Evolutionary conservation across 805 yeast genomes (phyloP).

Genomic region (Spathaspora arborariae): DNA sequence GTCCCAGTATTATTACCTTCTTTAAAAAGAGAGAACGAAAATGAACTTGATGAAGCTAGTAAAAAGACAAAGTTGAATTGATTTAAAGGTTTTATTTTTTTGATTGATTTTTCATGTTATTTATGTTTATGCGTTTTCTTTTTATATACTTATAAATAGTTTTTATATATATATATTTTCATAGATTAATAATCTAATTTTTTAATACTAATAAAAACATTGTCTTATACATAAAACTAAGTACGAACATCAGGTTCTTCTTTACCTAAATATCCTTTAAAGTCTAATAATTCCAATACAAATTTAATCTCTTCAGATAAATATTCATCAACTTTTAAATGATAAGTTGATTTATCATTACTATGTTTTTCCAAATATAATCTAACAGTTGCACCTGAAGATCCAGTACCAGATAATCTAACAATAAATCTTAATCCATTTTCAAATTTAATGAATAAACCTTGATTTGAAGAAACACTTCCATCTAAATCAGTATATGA

Average conservation of each 20-base stretch:
- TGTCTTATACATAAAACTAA: slow-evolving; percentile 17
- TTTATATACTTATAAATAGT: neutral
- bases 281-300: slow-evolving; percentile 65
- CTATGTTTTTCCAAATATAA: slow-evolving; percentile 85
- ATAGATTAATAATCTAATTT: neutral
- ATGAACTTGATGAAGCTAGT: slow-evolving; percentile 7
- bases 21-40: slow-evolving; percentile 22
- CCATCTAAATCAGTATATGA: slow-evolving; percentile 94
- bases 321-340: slow-evolving; percentile 59
- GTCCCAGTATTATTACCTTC: slow-evolving; percentile 14
- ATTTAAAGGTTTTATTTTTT: neutral
- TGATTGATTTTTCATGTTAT: neutral
- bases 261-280: slow-evolving; percentile 72
- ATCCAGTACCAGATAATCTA: slow-evolving; percentile 95
- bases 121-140: neutral
- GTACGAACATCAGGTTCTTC: slow-evolving; percentile 89
- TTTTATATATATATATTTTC: no score
- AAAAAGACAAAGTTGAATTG: slow-evolving; percentile 13
- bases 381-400: slow-evolving; percentile 96
- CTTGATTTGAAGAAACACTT: slow-evolving; percentile 82
- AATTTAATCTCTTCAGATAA: slow-evolving; percentile 57
- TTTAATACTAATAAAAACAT: neutral
- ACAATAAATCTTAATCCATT: slow-evolving; percentile 84
- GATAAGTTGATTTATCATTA: slow-evolving; percentile 48
- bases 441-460: slow-evolving; percentile 75